These are phyloP conservation scores for Zygosaccharomyces bisporus DNA, from an alignment of 805 yeast genomes.

Conservation along the genomic window DNA sequence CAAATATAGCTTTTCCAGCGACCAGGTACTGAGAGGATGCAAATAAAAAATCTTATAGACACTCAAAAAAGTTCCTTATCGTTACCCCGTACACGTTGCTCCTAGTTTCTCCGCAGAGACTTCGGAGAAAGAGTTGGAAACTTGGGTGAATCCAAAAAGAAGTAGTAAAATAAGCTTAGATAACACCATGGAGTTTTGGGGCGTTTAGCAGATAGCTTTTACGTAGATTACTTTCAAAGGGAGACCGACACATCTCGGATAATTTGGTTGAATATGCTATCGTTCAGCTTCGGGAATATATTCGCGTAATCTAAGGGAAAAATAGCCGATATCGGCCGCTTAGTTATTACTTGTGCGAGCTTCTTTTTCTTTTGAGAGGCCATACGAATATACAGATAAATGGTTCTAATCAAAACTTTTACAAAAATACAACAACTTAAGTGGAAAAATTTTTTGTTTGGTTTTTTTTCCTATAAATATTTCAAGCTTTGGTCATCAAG, in stretches of 20 bases:
- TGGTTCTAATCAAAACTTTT: too few species aligned
- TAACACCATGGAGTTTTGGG: slow-evolving; percentile 1
- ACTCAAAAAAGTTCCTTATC: not conserved
- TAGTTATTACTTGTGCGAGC: too few species aligned
- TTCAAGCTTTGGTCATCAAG: too few species aligned
- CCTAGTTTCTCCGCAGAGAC: not conserved
- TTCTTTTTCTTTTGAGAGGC: too few species aligned
- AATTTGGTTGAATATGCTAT: too few species aligned
- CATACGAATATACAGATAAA: too few species aligned
- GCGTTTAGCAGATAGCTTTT: not conserved
- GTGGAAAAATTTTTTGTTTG: too few species aligned
- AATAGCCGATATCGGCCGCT: not conserved
- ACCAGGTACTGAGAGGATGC: slow-evolving; percentile 1
- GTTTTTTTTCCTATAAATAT: too few species aligned
- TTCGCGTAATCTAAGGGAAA: not conserved
- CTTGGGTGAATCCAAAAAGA: not conserved
- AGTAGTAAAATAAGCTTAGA: slow-evolving; percentile 1
- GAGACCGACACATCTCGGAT: not conserved
- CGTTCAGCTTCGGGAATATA: not conserved
- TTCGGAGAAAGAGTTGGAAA: not conserved
- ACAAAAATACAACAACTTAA: too few species aligned
- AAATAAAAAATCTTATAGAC: slow-evolving; percentile 6
- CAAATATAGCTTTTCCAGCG: slow-evolving; percentile 3
- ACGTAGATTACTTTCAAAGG: not conserved
- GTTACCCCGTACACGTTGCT: not conserved